Evolutionary conservation across 345 rosid species (phyloP).

Genomic region (Cardamine occulta): DNA sequence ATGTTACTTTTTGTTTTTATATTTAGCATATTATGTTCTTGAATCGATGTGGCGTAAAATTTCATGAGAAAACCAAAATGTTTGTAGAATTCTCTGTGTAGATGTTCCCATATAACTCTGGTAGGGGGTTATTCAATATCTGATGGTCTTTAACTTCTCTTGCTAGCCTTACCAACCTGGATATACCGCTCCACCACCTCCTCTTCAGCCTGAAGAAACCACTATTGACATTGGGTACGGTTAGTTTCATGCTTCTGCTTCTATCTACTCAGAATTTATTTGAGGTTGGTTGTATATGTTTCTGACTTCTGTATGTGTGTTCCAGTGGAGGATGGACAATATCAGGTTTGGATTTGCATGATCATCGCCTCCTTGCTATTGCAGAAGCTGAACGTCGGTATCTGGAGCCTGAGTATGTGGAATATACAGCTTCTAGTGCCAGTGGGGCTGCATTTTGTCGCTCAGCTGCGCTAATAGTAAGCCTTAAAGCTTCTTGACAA

Average conservation of each 20-base stretch:
- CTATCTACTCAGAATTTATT: neutral
- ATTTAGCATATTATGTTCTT: neutral
- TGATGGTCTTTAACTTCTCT: constrained; percentile 25
- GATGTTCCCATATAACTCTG: neutral
- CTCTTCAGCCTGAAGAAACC: constrained; percentile 62
- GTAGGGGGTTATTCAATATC: neutral
- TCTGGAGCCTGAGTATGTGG: constrained; percentile 84
- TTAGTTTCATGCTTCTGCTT: neutral
- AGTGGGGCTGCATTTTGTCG: constrained; percentile 95
- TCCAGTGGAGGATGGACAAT: constrained; percentile 92
- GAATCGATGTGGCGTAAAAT: neutral
- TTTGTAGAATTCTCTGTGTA: neutral
- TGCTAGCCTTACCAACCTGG: constrained; percentile 77
- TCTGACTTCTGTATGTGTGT: constrained; percentile 10
- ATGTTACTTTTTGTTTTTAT: constrained; percentile 2
- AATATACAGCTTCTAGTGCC: constrained; percentile 81
- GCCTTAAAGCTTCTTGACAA: constrained; percentile 21
- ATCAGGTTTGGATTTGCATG: constrained; percentile 78
- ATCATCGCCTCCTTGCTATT: constrained; percentile 85
- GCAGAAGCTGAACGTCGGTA: constrained; percentile 91
- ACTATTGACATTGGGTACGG: constrained; percentile 83
- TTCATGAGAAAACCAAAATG: neutral
- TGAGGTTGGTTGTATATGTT: constrained; percentile 16
- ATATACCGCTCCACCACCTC: constrained; percentile 75
- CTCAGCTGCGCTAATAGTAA: constrained; percentile 94